Base-by-base conservation (phyloP, 345 rosid species). In the Salix viminalis region DNA sequence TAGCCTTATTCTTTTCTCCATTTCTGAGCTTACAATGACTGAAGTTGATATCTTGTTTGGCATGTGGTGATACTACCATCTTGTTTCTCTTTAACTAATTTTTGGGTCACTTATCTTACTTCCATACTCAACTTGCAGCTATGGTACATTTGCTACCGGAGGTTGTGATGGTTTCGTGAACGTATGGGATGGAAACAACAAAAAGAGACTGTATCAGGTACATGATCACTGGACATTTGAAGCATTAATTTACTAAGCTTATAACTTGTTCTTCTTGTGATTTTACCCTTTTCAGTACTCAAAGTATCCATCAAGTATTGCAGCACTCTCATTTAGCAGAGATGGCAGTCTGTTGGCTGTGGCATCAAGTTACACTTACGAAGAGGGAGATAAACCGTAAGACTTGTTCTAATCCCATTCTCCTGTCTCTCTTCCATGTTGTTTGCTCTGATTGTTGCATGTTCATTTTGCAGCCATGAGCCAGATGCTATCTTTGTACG, bases 101-200 rank as follows among this genome's bases (percentile, higher is more conserved):
- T 24, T 23, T 24, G 18, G 18, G 62, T 69, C 65, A 26, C 32
- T 6, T 71, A 50, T 71, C 75, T 30, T 77, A 70, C 77, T 69
- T 69, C 72, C 41, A 70, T 23, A 46, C 67, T 78, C 39, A 58
- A 70, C 52, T 24, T 82, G 85, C 88, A 96, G 98, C 42, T 96
- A 96, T 85, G 99, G 99, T 61, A 96, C 99, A 66, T 96, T 96
- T 88, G 99, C 96, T 54, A 94, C 98, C 13, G 99, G 99, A 78
- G 98, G 99, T 13, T 94, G 98, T 83, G 98, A 96, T 83, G 99
- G 99, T 82, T 96, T 90, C 72, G 96, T 94, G 42, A 94, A 96
- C 52, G 94, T 94, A 1, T 96, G 97, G 99, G 99, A 96, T 75
- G 97, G 99, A 32, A 92, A 92, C 90, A 96, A 96, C 88, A 96